A percentile compares a stretch with the other conserved stretches of the same genome.
Evolutionary conservation across 2,329 filamentous ascomycete genomes (phyloP).

Genomic region (Nannizziopsis arthrosporioides): DNA sequence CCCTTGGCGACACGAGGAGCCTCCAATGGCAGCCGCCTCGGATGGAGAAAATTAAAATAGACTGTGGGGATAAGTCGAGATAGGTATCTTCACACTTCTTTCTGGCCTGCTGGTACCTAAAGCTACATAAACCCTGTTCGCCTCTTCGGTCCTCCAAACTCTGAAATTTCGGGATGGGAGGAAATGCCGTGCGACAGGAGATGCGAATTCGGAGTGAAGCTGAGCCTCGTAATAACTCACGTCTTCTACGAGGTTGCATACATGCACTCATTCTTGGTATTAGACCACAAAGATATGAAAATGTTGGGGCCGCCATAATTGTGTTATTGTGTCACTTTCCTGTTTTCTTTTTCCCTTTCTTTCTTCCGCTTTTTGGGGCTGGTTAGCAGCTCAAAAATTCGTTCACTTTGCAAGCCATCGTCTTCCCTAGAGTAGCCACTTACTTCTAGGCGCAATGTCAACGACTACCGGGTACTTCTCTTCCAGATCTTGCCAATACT

Average conservation of each 20-base stretch:
- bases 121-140: no score
- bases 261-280: no score
- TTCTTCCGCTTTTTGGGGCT: neutral
- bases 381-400: neutral
- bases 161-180: conserved; percentile 4
- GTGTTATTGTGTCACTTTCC: neutral
- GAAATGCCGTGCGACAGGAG: neutral
- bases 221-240: no score
- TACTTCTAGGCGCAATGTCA: conserved; percentile 25
- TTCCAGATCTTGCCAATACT: neutral
- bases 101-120: no score
- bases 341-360: neutral
- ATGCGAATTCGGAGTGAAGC: no score
- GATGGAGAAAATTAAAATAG: no score
- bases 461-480: conserved; percentile 41
- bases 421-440: neutral
- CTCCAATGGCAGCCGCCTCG: no score
- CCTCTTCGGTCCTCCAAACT: neutral
- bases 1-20: no score
- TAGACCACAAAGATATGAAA: neutral
- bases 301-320: neutral
- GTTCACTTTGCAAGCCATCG: neutral
- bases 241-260: no score
- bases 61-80: no score
- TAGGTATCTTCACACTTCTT: no score